Base-by-base conservation (phyloP, 106 monocot genomes). In the Iris macrosiphon region DNA sequence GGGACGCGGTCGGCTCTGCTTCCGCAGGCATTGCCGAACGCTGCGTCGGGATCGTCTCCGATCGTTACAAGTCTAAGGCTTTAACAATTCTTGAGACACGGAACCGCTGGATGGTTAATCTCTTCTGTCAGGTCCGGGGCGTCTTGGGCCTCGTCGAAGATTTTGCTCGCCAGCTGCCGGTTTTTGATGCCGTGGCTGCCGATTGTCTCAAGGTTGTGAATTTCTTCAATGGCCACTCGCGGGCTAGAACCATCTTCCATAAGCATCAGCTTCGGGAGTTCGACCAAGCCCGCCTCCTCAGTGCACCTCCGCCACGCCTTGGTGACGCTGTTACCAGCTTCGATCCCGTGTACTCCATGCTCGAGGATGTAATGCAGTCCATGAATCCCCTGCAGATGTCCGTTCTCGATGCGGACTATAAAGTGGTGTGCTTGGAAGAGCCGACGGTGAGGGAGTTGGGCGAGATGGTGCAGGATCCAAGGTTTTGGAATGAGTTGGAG, bases 101-200 rank as follows among this genome's bases (percentile, higher is more conserved):
- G 58, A 59, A 88, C 50, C 79, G 51, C 6, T 79, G 88, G 88
- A 83, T 88, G 79, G 73, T 88, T 26, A 88, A 83, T 42, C 69
- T 88, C 45, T 27, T 73, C 11, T 88, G 88, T 66, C 83, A 76
- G 33, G 59, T 73, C 42, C 72, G 76, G 34, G 79, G 52, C 20
- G 66, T 88, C 51, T 28, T 46, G 35, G 50, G 65, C 51, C 63
- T 89, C 17, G 13, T 83, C 46, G 74, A 77, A 48, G 80, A 89
- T 55, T 61, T 89, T 23, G 50, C 59, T 14, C 47, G 70, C 13
- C 74, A 74, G 49, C 73, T 80, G 31, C 76, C 65, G 4, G 42
- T 83, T 24, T 62, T 84, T 52, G 62, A 49, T 15, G 28, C 58
- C 38, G 80, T 54, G 48, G 23, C 72, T n/a, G 57, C 62, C 56